These are phyloP conservation scores for Theileria equi DNA, from an alignment of 169 alveolate species.

Conservation along the genomic window DNA sequence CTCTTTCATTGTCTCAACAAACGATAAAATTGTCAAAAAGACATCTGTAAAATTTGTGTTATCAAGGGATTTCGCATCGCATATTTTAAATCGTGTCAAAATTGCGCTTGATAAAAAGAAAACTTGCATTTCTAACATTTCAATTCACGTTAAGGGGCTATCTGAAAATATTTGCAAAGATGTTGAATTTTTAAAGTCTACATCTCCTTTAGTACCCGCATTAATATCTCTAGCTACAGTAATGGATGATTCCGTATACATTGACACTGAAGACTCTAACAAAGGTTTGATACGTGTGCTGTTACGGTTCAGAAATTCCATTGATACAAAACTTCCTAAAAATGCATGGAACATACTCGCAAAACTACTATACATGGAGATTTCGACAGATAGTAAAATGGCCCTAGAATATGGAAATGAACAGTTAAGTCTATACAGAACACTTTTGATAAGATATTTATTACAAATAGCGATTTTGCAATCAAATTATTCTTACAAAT, in stretches of 20 bases:
- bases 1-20: too few species aligned
- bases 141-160: too few species aligned
- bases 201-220: too few species aligned
- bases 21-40: too few species aligned
- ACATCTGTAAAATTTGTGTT: too few species aligned
- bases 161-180: too few species aligned
- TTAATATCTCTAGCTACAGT: constrained; percentile 10
- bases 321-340: background rate
- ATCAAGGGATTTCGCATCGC: too few species aligned
- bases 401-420: constrained; percentile 35
- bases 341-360: background rate
- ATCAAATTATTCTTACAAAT: background rate
- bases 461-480: background rate
- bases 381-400: constrained; percentile 14
- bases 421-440: constrained; percentile 12
- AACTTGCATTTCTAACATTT: too few species aligned
- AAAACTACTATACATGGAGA: constrained; percentile 28
- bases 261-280: background rate
- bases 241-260: constrained; percentile 6
- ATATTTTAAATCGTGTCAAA: too few species aligned
- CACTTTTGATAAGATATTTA: constrained; percentile 23
- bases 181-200: too few species aligned
- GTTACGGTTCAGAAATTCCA: background rate
- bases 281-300: background rate
- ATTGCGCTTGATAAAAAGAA: too few species aligned